Percentiles rank a stretch among this genome's conserved stretches.
Evolutionary conservation across 345 rosid genomes (phyloP).

Genomic region (Raphanus raphanistrum): DNA sequence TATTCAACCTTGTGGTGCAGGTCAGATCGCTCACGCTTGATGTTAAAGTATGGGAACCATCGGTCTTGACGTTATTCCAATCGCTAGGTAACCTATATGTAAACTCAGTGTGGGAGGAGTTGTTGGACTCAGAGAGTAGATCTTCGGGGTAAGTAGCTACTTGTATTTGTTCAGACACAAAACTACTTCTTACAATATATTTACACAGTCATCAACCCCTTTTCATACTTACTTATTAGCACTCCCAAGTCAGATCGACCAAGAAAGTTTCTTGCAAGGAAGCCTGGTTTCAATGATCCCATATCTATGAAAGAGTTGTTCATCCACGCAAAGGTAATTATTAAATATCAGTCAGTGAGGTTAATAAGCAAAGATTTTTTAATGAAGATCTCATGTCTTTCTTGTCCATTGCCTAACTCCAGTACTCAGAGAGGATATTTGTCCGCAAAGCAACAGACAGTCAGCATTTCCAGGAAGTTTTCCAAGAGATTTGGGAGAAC

Average conservation of each 20-base stretch:
- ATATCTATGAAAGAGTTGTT: constrained; percentile 70
- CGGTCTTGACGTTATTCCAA: constrained; percentile 68
- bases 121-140: constrained; percentile 46
- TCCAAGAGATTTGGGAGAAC: constrained; percentile 60
- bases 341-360: background rate
- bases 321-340: constrained; percentile 70
- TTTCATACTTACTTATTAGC: constrained; percentile 14
- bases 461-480: constrained; percentile 45
- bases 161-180: too few relatives aligned
- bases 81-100: constrained; percentile 67
- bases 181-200: too few relatives aligned
- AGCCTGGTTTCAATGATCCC: constrained; percentile 59
- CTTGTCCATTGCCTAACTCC: constrained; percentile 24
- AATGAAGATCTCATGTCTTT: background rate
- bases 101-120: constrained; percentile 83
- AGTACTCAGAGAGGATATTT: constrained; percentile 67
- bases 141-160: constrained; percentile 40
- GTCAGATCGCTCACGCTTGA: constrained; percentile 79
- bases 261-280: constrained; percentile 50
- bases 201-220: too few relatives aligned
- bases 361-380: background rate
- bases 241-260: constrained; percentile 48
- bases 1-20: constrained; percentile 42
- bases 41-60: constrained; percentile 84
- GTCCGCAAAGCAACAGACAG: constrained; percentile 50